Percentiles rank a stretch among this genome's conserved stretches.
Evolutionary conservation across 2,329 filamentous ascomycete genomes (phyloP).

Genomic region (Claviceps maximensis): DNA sequence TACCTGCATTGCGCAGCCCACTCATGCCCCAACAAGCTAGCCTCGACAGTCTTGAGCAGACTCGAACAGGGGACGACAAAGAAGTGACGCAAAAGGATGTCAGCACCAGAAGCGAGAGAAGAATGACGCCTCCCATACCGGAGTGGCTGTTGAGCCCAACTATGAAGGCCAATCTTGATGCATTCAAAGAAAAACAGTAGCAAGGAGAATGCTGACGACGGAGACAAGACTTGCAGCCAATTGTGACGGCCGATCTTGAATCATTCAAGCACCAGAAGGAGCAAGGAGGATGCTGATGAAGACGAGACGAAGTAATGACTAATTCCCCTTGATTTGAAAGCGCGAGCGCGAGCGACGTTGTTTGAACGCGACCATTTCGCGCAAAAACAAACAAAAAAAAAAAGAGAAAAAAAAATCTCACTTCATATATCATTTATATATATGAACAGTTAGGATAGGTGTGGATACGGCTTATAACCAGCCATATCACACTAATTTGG

Average conservation of each 20-base stretch:
- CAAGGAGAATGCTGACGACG: background rate
- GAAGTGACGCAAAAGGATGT: background rate
- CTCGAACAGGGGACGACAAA: background rate
- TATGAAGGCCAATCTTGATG: slow-evolving; percentile 28
- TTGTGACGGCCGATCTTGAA: slow-evolving; percentile 30
- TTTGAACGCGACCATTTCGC: background rate
- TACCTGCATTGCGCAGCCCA: slow-evolving; percentile 31
- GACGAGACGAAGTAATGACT: background rate
- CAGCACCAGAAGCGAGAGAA: slow-evolving; percentile 22
- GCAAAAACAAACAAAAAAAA: background rate
- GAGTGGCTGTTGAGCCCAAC: slow-evolving; percentile 46
- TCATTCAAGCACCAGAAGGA: slow-evolving; percentile 1
- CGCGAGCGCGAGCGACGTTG: background rate
- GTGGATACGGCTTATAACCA: background rate
- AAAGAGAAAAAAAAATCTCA: background rate
- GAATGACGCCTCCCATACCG: slow-evolving; percentile 47
- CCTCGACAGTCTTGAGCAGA: slow-evolving; percentile 22
- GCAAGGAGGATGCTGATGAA: background rate
- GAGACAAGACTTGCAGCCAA: slow-evolving; percentile 22
- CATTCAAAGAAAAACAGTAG: background rate
- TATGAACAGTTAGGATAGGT: background rate
- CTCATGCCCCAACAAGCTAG: slow-evolving; percentile 34
- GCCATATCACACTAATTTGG: background rate
- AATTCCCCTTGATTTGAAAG: background rate
- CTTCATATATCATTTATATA: too few species aligned